Conservation (phyloP, 1,284 basidiomycete genomes). For the Sphaerobolus stellatus region DNA sequence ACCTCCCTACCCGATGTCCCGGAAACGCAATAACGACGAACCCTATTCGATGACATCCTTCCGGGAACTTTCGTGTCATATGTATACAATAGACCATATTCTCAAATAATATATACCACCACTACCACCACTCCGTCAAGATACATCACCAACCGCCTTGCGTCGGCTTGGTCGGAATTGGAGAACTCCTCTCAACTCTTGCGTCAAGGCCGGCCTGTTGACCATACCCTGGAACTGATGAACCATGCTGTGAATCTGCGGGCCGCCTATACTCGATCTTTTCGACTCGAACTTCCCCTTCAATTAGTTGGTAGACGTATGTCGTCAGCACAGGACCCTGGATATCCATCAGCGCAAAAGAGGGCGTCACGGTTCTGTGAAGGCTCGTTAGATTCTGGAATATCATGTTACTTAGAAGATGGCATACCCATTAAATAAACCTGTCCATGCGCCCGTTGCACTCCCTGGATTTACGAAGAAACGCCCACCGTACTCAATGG, state of each 20-base stretch:
- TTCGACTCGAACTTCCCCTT: slow-evolving; percentile 87
- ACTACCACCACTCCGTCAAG: slow-evolving; percentile 1
- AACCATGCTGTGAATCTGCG: slow-evolving; percentile 11
- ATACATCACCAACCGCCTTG: slow-evolving; percentile 8
- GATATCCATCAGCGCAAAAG: slow-evolving; percentile 93
- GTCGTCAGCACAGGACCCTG: slow-evolving; percentile 94
- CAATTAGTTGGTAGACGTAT: slow-evolving; percentile 92
- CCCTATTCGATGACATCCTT: neutral
- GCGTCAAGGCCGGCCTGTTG: neutral
- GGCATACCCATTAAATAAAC: slow-evolving; percentile 64
- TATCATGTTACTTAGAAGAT: slow-evolving; percentile 16
- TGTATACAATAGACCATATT: no score
- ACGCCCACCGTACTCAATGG: slow-evolving; percentile 84
- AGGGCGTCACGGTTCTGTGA: slow-evolving; percentile 64
- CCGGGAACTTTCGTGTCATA: no score
- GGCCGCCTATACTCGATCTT: slow-evolving; percentile 71
- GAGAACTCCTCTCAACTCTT: slow-evolving; percentile 11
- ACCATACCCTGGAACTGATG: slow-evolving; percentile 9
- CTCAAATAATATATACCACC: neutral
- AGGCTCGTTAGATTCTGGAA: neutral
- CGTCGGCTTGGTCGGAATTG: slow-evolving; percentile 7
- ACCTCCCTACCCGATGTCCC: slow-evolving; percentile 17
- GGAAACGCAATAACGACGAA: slow-evolving; percentile 1
- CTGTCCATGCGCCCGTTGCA: slow-evolving; percentile 91
- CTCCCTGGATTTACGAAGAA: slow-evolving; percentile 98